Evolutionary conservation across 805 yeast species (phyloP), one percentile per base, ranked within the genome.

Genomic region (Yamadazyma tumulicola): DNA sequence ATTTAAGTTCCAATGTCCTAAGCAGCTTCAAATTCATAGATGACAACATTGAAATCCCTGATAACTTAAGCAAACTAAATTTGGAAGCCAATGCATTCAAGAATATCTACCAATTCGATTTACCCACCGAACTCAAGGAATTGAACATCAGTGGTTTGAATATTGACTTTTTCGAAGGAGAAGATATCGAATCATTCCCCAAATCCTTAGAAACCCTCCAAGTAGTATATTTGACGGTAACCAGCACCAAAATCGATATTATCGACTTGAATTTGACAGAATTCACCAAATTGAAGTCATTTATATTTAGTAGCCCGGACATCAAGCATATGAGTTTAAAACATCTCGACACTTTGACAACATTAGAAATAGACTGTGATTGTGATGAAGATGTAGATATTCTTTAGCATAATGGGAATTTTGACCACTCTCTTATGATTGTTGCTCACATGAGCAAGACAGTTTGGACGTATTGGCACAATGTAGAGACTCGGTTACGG

Each of bases 1-100:
- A 50, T 18, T 28, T 52, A 16, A 34, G 43, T 9, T 44, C 39
- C 10, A 51, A 49, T 35, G 23, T 38, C 12, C 32, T 51, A 12
- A 37, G 43, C 1, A 25, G 34, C 6, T 38, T 48, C 24, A 29
- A 28, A 4, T 34, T 17, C 4, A 5, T 10, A 16, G 13, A 25
- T 17, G 9, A 21, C 2, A 3, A 10, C 4, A 26, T 26, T 15
- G 3, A 5, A 9, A 7, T 35, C 6, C 31, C 39, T 5, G 31
- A 20, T 5, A 17, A 17, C 14, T 26, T 35, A 21, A 25, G 31
- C n/a, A 3, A 5, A 3, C 13, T 35, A 3, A 7, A 15, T 7
- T 14, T 35, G 2, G 19, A 35, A 6, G 34, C 30, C 3, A 35
- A 29, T 19, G 29, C 26, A 13, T 24, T 35, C 13, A 13, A 6